Percentiles rank a stretch among this genome's conserved stretches.
These are phyloP conservation scores for Pseudofabraea citricarpa DNA, from an alignment of 2,329 filamentous ascomycete genomes.

Conservation along the genomic window DNA sequence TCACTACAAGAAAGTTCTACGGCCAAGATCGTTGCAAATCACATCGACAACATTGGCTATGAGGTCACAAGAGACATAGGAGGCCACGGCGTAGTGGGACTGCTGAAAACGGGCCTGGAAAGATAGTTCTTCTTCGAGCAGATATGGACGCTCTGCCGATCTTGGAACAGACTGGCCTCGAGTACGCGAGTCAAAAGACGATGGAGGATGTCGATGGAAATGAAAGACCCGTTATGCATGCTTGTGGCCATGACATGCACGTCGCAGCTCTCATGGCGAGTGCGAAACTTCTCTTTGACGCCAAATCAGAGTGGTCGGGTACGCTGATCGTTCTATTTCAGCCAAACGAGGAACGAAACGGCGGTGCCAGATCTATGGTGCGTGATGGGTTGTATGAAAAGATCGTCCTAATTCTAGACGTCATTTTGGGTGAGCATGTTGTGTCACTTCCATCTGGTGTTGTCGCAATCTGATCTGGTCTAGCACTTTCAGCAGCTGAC, in stretches of 20 bases:
- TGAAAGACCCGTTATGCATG: constrained; percentile 58
- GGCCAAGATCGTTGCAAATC: constrained; percentile 38
- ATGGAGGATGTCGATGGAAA: constrained; percentile 35
- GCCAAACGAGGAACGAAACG: constrained; percentile 59
- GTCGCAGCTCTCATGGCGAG: constrained; percentile 53
- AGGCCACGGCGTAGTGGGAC: constrained; percentile 51
- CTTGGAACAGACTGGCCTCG: constrained; percentile 47
- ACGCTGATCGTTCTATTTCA: constrained; percentile 63
- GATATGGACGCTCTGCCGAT: constrained; percentile 60
- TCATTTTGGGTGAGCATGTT: constrained; percentile 52
- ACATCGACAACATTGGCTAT: constrained; percentile 33
- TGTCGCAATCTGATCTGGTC: constrained; percentile 28
- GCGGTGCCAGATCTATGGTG: constrained; percentile 59
- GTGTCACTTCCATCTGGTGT: constrained; percentile 33
- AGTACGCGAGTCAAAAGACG: constrained; percentile 45
- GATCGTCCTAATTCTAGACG: constrained; percentile 44
- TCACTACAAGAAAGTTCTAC: constrained; percentile 51
- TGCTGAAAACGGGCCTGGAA: constrained; percentile 51
- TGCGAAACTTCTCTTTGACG: constrained; percentile 41
- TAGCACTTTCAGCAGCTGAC: constrained; percentile 31
- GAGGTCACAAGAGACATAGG: constrained; percentile 48
- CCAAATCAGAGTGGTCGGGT: constrained; percentile 50
- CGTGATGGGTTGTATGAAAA: constrained; percentile 48
- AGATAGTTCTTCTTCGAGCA: constrained; percentile 52
- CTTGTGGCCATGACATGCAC: constrained; percentile 65